Conservation (phyloP, 495 filamentous ascomycete species). For the Neurospora sp. region DNA sequence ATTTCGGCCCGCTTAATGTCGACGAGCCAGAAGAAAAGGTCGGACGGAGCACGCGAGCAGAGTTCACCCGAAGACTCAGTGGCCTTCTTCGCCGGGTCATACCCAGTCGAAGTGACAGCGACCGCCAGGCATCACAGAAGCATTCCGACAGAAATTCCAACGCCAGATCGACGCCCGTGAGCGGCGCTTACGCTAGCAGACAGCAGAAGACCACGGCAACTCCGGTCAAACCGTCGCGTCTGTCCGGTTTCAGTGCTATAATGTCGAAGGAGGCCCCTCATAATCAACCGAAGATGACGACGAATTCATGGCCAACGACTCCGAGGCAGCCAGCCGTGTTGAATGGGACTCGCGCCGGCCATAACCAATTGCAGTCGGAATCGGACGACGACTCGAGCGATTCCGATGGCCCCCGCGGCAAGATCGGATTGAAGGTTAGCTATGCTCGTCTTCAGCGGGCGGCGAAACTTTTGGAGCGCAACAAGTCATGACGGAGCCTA, state of each 20-base stretch:
- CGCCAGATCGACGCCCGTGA: conserved; percentile 1
- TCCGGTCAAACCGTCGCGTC: not conserved
- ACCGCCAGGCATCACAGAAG: not conserved
- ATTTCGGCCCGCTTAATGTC: not conserved
- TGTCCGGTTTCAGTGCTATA: conserved; percentile 1
- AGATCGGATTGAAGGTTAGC: conserved; percentile 3
- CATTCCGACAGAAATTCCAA: not conserved
- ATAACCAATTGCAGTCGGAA: not conserved
- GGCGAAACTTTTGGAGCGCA: conserved; percentile 12
- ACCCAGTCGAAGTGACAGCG: conserved; percentile 4
- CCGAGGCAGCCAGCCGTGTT: not conserved
- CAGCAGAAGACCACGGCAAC: conserved; percentile 1
- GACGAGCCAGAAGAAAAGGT: not conserved
- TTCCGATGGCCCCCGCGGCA: conserved; percentile 5
- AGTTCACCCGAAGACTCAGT: conserved; percentile 8
- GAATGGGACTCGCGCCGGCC: not conserved
- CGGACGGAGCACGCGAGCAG: not conserved
- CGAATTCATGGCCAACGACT: not conserved
- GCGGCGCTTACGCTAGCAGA: conserved; percentile 2
- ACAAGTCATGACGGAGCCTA: not conserved
- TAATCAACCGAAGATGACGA: not conserved
- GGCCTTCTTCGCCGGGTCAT: conserved; percentile 11
- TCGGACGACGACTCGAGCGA: conserved; percentile 2
- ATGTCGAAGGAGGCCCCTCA: not conserved
- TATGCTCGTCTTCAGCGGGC: conserved; percentile 14